A percentile compares a stretch with the other conserved stretches of the same genome.
Evolutionary conservation across 1,139 yeast genomes (phyloP).

Genomic region (Pichia cactophila): DNA sequence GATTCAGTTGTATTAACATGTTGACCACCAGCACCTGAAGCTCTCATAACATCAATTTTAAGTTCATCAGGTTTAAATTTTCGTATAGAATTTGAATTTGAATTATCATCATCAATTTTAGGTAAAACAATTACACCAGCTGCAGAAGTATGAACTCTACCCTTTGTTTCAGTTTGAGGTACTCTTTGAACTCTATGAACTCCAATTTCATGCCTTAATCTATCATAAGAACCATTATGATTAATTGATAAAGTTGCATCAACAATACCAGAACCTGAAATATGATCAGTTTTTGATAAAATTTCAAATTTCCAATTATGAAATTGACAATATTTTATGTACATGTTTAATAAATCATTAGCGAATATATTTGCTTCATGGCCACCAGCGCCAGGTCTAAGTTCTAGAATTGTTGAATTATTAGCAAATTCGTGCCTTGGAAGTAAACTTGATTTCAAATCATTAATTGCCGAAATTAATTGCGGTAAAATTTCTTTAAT

Average conservation of each 20-base stretch:
- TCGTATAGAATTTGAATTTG: conserved; percentile 41
- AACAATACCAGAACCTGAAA: conserved; percentile 55
- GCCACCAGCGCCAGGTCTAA: conserved; percentile 97
- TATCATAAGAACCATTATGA: conserved; percentile 68
- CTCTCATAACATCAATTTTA: conserved; percentile 89
- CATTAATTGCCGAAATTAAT: conserved; percentile 32
- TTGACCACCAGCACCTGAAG: conserved; percentile 98
- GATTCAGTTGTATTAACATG: conserved; percentile 98
- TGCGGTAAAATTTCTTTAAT: conserved; percentile 36
- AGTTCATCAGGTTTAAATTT: conserved; percentile 82
- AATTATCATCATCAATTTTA: conserved; percentile 57
- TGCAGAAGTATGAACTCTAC: conserved; percentile 91
- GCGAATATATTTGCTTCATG: conserved; percentile 87
- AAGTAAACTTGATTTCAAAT: conserved; percentile 50
- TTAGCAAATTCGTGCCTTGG: conserved; percentile 78
- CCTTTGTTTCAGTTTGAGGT: conserved; percentile 89
- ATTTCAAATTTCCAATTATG: conserved; percentile 62
- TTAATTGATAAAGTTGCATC: conserved; percentile 75
- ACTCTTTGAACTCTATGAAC: conserved; percentile 94
- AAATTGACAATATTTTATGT: conserved; percentile 57
- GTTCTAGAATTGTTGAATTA: conserved; percentile 70
- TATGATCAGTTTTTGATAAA: conserved; percentile 49
- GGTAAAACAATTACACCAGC: conserved; percentile 94
- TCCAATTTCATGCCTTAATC: conserved; percentile 81
- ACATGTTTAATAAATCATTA: conserved; percentile 74